Conservation (phyloP, 2,329 filamentous ascomycete species). For the Sporothrix mexicana region DNA sequence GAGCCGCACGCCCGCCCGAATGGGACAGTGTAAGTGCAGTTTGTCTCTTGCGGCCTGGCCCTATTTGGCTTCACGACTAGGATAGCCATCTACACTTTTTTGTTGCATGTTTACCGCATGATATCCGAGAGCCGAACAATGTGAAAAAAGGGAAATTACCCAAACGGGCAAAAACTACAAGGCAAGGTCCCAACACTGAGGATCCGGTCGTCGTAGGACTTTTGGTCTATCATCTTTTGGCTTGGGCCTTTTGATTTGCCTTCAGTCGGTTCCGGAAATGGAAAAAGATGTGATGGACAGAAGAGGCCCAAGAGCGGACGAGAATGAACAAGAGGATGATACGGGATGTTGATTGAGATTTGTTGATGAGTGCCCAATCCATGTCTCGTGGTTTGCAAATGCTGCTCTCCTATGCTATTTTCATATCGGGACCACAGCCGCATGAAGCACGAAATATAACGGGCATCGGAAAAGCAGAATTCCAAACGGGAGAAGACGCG, state of each 20-base stretch:
- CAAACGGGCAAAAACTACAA: neutral
- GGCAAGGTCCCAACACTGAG: neutral
- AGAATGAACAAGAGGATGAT: neutral
- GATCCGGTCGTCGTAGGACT: neutral
- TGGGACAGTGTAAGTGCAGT: neutral
- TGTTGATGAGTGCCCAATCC: neutral
- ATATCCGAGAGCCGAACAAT: constrained; percentile 32
- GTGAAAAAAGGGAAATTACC: neutral
- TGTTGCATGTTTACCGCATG: constrained; percentile 20
- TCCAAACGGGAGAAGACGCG: neutral
- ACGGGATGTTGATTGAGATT: neutral
- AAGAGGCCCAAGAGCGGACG: neutral
- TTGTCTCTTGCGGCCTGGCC: neutral
- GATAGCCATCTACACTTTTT: neutral
- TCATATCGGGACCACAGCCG: constrained; percentile 6
- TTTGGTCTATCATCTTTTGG: neutral
- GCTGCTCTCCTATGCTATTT: neutral
- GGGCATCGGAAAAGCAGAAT: neutral
- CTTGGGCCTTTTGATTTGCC: neutral
- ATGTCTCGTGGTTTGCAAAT: neutral
- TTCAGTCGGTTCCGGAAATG: constrained; percentile 18
- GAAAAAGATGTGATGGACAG: neutral
- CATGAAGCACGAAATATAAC: neutral
- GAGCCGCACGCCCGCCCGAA: constrained; percentile 27
- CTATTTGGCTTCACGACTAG: neutral